Base-by-base conservation (phyloP, 805 yeast genomes). In the Kluyveromyces aestuarii region DNA sequence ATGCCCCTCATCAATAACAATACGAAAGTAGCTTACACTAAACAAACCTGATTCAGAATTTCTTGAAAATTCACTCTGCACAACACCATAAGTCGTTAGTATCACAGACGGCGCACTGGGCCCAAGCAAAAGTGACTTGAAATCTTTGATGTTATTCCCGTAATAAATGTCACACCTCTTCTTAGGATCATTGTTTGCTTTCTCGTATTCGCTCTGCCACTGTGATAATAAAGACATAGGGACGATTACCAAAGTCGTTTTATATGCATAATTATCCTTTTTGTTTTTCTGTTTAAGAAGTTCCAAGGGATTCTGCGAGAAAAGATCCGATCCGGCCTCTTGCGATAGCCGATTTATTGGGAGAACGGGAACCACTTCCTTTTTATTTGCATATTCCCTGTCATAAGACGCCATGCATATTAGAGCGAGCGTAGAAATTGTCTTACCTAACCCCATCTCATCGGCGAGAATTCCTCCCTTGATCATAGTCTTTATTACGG, bases 371-470 rank as follows among this genome's bases (percentile, higher is more conserved):
- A 9, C 39, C 16, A 18, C 8, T 9, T 21, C 41, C 27, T 39
- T 40, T 14, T 27, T n/a, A 2, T 49, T 37, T 9, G 39, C 6
- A 36, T 46, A 35, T 42, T 44, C 37, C 30, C 33, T 42, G 57
- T 84, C 90, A 42, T 56, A 62, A 0, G 88, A 86, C 9, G 75
- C 81, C 0, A 87, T 74, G 49, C 84, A 79, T 11, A 90, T 72
- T 44, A 91, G 67, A 0, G 96, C 76, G 46, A 88, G 66, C 0
- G 95, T 80, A 1, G 96, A 84, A 21, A 90, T 84, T 0, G 98
- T 90, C 61, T 90, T 90, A 40, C 98, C 98, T 8, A 90, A 72
- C 0, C 98, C 98, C 98, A 90, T 90, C 63, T 90, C 98, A 68
- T 90, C 98, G 0, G 97, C 96, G 14, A 90, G 68, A 18, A 90